Conservation (phyloP, 2,329 filamentous ascomycete species). For the Triangularia verruculosa region DNA sequence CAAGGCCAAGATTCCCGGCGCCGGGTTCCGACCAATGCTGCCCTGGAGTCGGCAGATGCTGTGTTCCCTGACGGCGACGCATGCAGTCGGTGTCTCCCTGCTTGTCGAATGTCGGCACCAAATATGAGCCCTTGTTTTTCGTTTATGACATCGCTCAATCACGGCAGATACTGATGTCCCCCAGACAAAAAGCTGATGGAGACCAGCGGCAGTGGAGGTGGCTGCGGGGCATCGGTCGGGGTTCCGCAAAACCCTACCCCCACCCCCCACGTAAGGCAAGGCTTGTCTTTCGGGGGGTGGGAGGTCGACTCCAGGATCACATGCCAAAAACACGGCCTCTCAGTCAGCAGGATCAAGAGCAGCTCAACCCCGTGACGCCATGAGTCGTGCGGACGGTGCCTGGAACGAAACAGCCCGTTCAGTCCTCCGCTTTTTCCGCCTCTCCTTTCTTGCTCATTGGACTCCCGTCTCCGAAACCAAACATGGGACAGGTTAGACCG, state of each 20-base stretch:
- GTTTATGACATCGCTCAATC: no score
- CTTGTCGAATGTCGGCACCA: not conserved
- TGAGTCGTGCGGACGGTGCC: slow-evolving; percentile 22
- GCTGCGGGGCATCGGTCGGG: not conserved
- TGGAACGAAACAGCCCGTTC: not conserved
- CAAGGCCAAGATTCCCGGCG: not conserved
- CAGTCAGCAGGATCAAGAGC: not conserved
- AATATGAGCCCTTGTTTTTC: not conserved
- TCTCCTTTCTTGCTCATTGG: not conserved
- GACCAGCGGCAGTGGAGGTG: not conserved
- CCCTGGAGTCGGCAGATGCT: not conserved
- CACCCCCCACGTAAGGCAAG: slow-evolving; percentile 1
- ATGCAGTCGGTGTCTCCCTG: slow-evolving; percentile 1
- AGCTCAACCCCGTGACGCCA: slow-evolving; percentile 22
- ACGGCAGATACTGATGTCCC: not conserved
- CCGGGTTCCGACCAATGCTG: not conserved
- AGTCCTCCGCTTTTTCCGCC: slow-evolving; percentile 6
- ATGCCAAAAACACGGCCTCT: slow-evolving; percentile 14
- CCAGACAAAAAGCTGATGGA: not conserved
- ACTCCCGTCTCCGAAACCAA: not conserved
- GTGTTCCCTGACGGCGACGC: not conserved
- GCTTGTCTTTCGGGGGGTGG: not conserved
- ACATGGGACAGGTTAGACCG: not conserved
- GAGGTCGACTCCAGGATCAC: slow-evolving; percentile 12
- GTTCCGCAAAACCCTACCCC: not conserved